Base-by-base conservation (phyloP, 352 stramenopile species). In the Phytopythium mirpurense region DNA sequence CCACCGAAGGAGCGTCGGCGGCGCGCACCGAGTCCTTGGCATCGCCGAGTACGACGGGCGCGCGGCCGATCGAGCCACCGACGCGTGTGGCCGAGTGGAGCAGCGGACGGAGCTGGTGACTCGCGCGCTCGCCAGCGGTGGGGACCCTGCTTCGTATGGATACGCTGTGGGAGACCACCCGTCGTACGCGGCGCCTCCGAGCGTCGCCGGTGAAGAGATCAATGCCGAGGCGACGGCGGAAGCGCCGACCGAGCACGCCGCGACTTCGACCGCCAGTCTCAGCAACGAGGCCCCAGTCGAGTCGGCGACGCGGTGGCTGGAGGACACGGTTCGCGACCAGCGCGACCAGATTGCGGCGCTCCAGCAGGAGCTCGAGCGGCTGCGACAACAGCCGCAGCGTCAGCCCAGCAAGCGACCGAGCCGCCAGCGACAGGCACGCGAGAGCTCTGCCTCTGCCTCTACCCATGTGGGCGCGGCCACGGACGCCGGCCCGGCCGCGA, bases 321-420 rank as follows among this genome's bases (percentile, higher is more conserved):
- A 76, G 15, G 66, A 65, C 35, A 78, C 55, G 31, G 70, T 82
- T 47, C 63, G 63, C 44, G 57, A 65, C 18, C 71, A 85, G 41
- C 66, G 78, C 37, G 57, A 70, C 37, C 56, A 86, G 58, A 82
- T 83, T 43, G 62, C 72, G 18, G 54, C 46, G 21, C 63, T 80
- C 15, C 60, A 74, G 49, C 60, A 60, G 12, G 64, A 81, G 41
- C 49, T 80, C 3, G 49, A 67, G 36, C 60, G 68, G 29, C 63
- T 80, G 3, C 63, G 63, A 40, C 54, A 45, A 0, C 54, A 45
- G 0, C 26, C 43, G 3, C 38, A 26, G 21, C 38, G n/a, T 18
- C 19, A 18, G 38, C 38, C 7, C 11, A n/a, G 38, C 19, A 27
- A 45, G 38, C 27, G 15, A 11, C 10, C 38, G 19, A 27, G 19